Evolutionary conservation across 768 basidiomycete species (phyloP), one percentile per base, ranked within the genome.

Genomic region (Megacollybia marginata): DNA sequence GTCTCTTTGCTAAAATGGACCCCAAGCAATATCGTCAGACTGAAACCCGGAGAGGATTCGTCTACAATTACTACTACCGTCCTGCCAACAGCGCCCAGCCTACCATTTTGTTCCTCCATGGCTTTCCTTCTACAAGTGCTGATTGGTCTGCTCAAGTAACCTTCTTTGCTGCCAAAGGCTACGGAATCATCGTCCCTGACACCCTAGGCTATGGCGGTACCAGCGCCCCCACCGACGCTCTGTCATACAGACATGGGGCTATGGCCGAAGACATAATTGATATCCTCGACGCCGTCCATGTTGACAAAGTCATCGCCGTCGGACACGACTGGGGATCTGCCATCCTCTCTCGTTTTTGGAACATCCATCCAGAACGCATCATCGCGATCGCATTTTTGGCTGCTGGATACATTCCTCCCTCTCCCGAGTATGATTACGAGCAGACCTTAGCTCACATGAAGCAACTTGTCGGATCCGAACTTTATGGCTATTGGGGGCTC

Each of bases 201-300:
- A 66, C 75, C 54, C 66, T 78, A 12, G 76, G 77, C 8, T 69
- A 64, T 33, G 76, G 73, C 13, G 66, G 57, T 18, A 76, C 78
- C 3, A 66, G 67, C 51, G n/a, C 75, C 55, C 67, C 75, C 7
- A 52, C 47, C 0, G 62, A 68, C 20, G 48, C 52, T 6, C 52
- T n/a, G n/a, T n/a, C n/a, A n/a, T n/a, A n/a, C 55, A 55, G 52
- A 3, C 50, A 48, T 1, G 62, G 54, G 23, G 46, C 33, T 35
- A 50, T 71, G 28, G 46, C 57, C 13, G 48, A 55, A 6, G 70
- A 71, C 50, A 48, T 70, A 15, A 56, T 66, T 32, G 67, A 65
- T 28, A 61, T 72, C 3, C 57, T 72, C 23, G 65, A 69, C 44
- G 49, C 52, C 23, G 55, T 61, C 34, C 50, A 58, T 8, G 58